A percentile compares a stretch with the other conserved stretches of the same genome.
These are phyloP conservation scores for Wickerhamomyces pijperi DNA, from an alignment of 805 yeast genomes.

Conservation along the genomic window DNA sequence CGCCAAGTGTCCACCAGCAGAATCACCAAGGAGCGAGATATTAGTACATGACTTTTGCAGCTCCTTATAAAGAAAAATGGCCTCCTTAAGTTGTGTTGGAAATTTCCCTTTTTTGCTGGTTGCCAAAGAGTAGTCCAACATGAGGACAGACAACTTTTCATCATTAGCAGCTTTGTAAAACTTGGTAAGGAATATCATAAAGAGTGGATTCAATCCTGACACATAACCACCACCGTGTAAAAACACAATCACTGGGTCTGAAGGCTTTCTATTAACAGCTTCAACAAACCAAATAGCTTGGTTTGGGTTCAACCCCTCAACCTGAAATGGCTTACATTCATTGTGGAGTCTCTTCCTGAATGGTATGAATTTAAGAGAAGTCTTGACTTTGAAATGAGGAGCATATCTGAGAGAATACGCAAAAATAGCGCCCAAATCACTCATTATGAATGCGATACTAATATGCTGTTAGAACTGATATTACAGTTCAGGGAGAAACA, in stretches of 20 bases:
- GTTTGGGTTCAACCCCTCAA: conserved; percentile 2
- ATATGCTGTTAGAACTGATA: no score
- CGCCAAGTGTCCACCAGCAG: conserved; percentile 21
- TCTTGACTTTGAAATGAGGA: background rate
- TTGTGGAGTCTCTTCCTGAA: background rate
- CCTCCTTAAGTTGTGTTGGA: conserved; percentile 20
- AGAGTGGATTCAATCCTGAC: conserved; percentile 5
- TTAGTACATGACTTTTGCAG: conserved; percentile 9
- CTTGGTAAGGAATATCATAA: conserved; percentile 2
- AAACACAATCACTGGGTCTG: conserved; percentile 11
- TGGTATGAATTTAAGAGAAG: background rate
- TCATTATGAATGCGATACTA: no score
- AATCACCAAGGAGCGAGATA: conserved; percentile 20
- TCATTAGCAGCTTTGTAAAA: conserved; percentile 3
- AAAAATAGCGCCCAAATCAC: no score
- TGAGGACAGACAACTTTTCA: conserved; percentile 12
- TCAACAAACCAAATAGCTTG: conserved; percentile 14
- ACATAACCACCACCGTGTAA: conserved; percentile 12
- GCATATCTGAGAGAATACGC: background rate
- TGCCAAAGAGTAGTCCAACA: conserved; percentile 20
- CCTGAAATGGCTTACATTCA: conserved; percentile 1
- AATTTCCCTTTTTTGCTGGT: conserved; percentile 7
- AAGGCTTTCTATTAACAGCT: conserved; percentile 15
- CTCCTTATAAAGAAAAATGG: conserved; percentile 9
- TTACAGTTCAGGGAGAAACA: no score